These are phyloP conservation scores for Brassica nigra DNA, from an alignment of 345 rosid genomes.

Conservation along the genomic window DNA sequence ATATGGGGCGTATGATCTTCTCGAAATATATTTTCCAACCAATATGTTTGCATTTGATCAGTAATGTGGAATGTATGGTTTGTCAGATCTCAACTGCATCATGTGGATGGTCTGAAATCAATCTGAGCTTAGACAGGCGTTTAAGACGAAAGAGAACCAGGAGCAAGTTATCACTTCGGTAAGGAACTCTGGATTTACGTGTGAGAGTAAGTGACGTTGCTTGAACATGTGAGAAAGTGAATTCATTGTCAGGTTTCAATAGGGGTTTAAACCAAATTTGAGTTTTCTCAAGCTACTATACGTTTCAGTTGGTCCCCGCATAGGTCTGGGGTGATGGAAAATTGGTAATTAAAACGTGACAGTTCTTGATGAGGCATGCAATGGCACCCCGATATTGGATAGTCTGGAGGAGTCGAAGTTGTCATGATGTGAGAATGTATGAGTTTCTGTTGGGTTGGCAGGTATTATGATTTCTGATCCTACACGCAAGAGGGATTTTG, in stretches of 20 bases:
- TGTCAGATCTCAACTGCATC: conserved; percentile 60
- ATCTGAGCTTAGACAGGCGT: conserved; percentile 56
- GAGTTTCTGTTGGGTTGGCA: no score
- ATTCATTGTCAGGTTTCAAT: neutral
- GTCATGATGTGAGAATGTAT: neutral
- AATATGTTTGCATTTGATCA: conserved; percentile 17
- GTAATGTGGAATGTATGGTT: conserved; percentile 8
- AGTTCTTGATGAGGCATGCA: neutral
- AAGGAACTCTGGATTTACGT: conserved; percentile 64
- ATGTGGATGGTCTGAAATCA: conserved; percentile 77
- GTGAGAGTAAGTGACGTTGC: conserved; percentile 65
- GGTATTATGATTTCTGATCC: neutral
- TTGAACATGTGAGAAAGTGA: neutral
- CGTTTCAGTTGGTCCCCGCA: neutral
- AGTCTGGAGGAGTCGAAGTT: neutral
- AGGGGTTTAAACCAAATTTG: neutral
- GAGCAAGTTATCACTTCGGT: conserved; percentile 53
- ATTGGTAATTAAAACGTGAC: no score
- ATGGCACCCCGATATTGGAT: neutral
- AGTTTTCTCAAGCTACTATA: neutral
- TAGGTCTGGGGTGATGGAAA: no score
- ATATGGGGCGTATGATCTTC: conserved; percentile 44
- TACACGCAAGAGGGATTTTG: no score
- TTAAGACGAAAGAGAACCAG: conserved; percentile 52
- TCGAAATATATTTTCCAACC: neutral